A percentile compares a stretch with the other conserved stretches of the same genome.
Conservation (phyloP, 2,329 filamentous ascomycete species). For the Colletotrichum orchidophilum region DNA sequence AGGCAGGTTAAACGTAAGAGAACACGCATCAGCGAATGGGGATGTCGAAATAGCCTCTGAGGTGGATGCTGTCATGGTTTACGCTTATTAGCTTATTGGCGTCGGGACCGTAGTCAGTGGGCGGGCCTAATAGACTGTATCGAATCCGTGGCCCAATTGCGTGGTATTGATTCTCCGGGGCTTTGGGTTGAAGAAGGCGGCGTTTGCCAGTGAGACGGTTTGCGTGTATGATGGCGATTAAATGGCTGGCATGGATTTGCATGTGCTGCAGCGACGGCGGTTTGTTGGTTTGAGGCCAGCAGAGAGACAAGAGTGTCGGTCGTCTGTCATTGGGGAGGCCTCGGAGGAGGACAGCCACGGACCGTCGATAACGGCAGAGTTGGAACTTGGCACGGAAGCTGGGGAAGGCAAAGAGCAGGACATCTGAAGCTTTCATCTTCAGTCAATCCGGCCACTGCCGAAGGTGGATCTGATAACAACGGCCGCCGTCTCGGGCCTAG, state of each 20-base stretch:
- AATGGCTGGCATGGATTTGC: background rate
- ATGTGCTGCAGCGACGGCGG: background rate
- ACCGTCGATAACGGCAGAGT: background rate
- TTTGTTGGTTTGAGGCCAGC: background rate
- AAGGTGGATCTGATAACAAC: background rate
- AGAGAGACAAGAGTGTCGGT: background rate
- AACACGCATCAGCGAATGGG: background rate
- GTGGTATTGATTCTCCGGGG: background rate
- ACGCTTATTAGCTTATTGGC: conserved; percentile 1
- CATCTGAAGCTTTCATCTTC: background rate
- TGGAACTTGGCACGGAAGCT: background rate
- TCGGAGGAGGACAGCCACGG: background rate
- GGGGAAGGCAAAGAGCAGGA: background rate
- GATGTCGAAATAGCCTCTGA: conserved; percentile 17
- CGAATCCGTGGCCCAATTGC: background rate
- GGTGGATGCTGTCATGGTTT: conserved; percentile 17
- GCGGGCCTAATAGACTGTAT: background rate
- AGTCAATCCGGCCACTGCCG: background rate
- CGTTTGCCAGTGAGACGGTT: background rate
- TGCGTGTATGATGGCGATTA: background rate
- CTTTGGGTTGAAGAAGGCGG: background rate
- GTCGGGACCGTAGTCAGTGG: background rate
- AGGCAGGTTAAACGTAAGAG: background rate
- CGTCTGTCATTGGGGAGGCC: background rate
- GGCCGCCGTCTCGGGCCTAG: background rate